These are phyloP conservation scores for Stagonosporopsis vannaccii DNA, from an alignment of 2,329 filamentous ascomycete genomes.

Conservation along the genomic window DNA sequence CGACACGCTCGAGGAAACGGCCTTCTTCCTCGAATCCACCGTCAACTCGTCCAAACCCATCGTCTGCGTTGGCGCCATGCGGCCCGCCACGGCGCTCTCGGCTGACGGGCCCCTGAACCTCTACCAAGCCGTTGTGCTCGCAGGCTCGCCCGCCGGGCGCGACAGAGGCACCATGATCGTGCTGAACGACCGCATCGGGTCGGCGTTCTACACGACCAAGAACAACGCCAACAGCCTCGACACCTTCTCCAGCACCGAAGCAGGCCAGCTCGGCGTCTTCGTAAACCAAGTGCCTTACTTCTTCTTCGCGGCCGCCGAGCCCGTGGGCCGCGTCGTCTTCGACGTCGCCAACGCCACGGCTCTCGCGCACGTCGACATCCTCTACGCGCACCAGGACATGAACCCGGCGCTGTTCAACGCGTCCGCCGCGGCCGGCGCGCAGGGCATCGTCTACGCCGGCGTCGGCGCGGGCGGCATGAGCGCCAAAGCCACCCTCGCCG, in stretches of 20 bases:
- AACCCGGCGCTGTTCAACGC: constrained; percentile 57
- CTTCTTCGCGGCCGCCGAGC: constrained; percentile 62
- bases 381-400: constrained; percentile 64
- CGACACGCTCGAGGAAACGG: constrained; percentile 69
- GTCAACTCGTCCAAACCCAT: constrained; percentile 66
- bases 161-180: constrained; percentile 66
- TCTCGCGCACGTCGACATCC: constrained; percentile 65
- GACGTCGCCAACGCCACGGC: constrained; percentile 50
- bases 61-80: constrained; percentile 68
- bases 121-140: constrained; percentile 66
- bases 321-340: constrained; percentile 54
- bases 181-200: constrained; percentile 67
- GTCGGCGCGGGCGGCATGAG: constrained; percentile 62
- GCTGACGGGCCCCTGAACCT: constrained; percentile 71
- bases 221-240: constrained; percentile 69
- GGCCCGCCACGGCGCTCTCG: constrained; percentile 67
- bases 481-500: constrained; percentile 37
- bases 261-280: constrained; percentile 63
- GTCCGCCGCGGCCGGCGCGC: constrained; percentile 59
- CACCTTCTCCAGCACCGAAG: constrained; percentile 66
- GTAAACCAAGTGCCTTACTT: constrained; percentile 66
- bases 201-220: constrained; percentile 66
- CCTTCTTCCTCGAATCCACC: constrained; percentile 68
- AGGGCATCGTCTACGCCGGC: constrained; percentile 64
- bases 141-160: constrained; percentile 54